Conservation (phyloP, 176 grass and related monocot genomes). For the Eragrostis curvula region DNA sequence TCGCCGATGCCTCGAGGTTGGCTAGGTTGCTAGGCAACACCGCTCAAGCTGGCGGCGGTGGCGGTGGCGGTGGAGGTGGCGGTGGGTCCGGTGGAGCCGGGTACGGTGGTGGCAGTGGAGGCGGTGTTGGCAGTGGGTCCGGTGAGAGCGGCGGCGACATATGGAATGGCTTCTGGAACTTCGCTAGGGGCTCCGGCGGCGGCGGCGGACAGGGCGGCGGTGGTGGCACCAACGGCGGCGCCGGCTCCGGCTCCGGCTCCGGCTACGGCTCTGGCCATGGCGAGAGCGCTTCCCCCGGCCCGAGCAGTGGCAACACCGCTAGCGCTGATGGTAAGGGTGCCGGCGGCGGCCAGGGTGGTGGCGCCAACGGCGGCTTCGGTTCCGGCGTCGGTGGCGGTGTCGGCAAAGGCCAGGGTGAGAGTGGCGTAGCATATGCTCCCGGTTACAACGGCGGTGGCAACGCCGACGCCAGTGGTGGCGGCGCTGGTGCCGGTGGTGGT, state of each 20-base stretch:
- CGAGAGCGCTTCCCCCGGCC: background rate
- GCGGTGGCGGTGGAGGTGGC: slow-evolving; percentile 34
- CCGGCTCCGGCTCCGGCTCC: slow-evolving; percentile 31
- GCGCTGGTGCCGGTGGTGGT: slow-evolving; percentile 18
- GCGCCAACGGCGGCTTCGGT: slow-evolving; percentile 27
- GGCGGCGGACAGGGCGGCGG: slow-evolving; percentile 46
- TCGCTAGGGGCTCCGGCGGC: slow-evolving; percentile 6
- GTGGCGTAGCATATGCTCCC: slow-evolving; percentile 1
- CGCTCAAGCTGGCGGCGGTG: slow-evolving; percentile 7
- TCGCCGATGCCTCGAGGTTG: slow-evolving; percentile 45
- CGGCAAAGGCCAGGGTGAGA: slow-evolving; percentile 44
- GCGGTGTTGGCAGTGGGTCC: background rate
- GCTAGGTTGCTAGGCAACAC: background rate
- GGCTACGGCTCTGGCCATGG: slow-evolving; percentile 26
- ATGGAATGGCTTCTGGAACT: background rate
- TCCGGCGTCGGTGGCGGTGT: background rate
- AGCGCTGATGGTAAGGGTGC: slow-evolving; percentile 37
- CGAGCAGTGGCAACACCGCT: slow-evolving; percentile 10
- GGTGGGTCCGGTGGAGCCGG: background rate
- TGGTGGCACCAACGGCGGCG: slow-evolving; percentile 47
- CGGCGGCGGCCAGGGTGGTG: slow-evolving; percentile 42
- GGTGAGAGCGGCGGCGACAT: background rate
- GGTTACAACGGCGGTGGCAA: background rate
- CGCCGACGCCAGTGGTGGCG: slow-evolving; percentile 26
- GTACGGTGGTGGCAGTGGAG: slow-evolving; percentile 29